Evolutionary conservation across 768 basidiomycete species (phyloP).

Genomic region (Tylopilus sp.): DNA sequence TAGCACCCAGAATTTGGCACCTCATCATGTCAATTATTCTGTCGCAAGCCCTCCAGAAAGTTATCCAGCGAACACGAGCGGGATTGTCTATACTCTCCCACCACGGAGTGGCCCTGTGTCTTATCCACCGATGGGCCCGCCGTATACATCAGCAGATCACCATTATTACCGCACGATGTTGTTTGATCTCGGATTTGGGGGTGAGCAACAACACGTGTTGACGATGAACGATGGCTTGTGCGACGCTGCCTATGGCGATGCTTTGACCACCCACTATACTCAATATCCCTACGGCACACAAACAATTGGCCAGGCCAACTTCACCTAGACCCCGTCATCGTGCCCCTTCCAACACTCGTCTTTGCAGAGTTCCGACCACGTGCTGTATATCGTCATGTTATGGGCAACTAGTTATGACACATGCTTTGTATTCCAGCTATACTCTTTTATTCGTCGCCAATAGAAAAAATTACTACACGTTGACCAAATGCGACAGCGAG

Average conservation of each 20-base stretch:
- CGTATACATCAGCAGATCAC: constrained; percentile 48
- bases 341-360: too few relatives aligned
- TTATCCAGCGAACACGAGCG: constrained; percentile 13
- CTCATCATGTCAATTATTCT: constrained; percentile 16
- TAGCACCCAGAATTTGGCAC: constrained; percentile 6
- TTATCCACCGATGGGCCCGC: constrained; percentile 33
- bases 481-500: constrained; percentile 67
- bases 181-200: constrained; percentile 67
- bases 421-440: constrained; percentile 19
- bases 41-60: constrained; percentile 17
- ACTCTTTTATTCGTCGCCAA: constrained; percentile 53
- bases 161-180: constrained; percentile 77
- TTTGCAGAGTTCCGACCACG: constrained; percentile 5
- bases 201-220: constrained; percentile 27
- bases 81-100: constrained; percentile 12
- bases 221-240: constrained; percentile 24
- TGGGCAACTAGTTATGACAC: constrained; percentile 15
- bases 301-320: constrained; percentile 21
- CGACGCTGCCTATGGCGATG: constrained; percentile 30
- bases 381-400: constrained; percentile 7
- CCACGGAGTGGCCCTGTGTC: constrained; percentile 14
- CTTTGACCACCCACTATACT: constrained; percentile 33
- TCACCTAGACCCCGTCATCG: too few relatives aligned
- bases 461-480: constrained; percentile 56
- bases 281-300: constrained; percentile 33